Evolutionary conservation across 1,284 basidiomycete genomes (phyloP).

Genomic region (Athelia sp.): DNA sequence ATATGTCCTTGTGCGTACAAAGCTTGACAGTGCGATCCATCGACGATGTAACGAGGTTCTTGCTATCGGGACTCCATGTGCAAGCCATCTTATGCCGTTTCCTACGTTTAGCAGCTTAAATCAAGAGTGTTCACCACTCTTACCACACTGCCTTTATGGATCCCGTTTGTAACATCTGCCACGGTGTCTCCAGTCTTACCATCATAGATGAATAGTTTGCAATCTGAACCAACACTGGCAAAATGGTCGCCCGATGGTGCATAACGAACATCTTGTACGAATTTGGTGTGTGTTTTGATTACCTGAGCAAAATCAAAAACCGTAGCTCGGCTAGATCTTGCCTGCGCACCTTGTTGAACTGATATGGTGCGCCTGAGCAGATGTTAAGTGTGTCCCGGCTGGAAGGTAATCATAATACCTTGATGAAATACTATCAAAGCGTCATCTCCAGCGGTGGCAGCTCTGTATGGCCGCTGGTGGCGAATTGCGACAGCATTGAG

Average conservation of each 20-base stretch:
- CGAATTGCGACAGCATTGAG: constrained; percentile 93
- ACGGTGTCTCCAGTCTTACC: constrained; percentile 85
- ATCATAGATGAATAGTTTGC: constrained; percentile 88
- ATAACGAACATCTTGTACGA: constrained; percentile 90
- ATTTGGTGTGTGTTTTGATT: constrained; percentile 89
- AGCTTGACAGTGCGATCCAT: constrained; percentile 88
- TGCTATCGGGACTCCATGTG: constrained; percentile 76
- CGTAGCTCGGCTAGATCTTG: not conserved
- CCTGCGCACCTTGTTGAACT: constrained; percentile 70
- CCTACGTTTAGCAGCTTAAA: not conserved
- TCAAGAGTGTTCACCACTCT: constrained; percentile 24
- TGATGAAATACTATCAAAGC: constrained; percentile 77
- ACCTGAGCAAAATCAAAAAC: constrained; percentile 35
- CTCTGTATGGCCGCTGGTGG: constrained; percentile 86
- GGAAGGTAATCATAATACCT: constrained; percentile 34
- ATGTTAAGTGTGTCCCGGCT: not conserved
- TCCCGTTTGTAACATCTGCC: constrained; percentile 57
- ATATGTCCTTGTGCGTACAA: constrained; percentile 61
- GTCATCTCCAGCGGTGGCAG: constrained; percentile 87
- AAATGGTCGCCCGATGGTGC: constrained; percentile 81
- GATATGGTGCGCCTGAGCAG: constrained; percentile 73
- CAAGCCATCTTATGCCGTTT: constrained; percentile 58
- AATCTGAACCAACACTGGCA: constrained; percentile 89
- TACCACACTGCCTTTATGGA: constrained; percentile 76
- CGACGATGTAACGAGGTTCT: constrained; percentile 74